A percentile compares a stretch with the other conserved stretches of the same genome.
These are phyloP conservation scores for Alternaria sp. DNA, from an alignment of 2,329 filamentous ascomycete species.

Conservation along the genomic window DNA sequence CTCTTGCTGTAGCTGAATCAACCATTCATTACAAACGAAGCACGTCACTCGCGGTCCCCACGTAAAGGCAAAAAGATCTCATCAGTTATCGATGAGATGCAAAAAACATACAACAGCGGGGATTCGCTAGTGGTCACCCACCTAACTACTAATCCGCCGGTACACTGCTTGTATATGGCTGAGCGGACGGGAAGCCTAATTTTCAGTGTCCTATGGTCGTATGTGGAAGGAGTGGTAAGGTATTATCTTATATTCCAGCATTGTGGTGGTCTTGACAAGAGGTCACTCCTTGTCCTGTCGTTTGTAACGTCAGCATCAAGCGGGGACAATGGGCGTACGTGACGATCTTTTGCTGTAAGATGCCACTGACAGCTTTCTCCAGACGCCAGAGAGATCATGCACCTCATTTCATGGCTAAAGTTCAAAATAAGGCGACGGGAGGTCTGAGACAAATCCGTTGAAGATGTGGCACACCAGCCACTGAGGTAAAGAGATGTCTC, in stretches of 20 bases:
- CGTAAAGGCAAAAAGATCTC: too few relatives aligned
- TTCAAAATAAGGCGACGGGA: slow-evolving; percentile 19
- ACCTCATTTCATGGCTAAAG: slow-evolving; percentile 18
- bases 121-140: too few relatives aligned
- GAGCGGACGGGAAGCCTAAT: neutral
- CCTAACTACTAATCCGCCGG: too few relatives aligned
- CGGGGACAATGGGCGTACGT: neutral
- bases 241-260: neutral
- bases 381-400: neutral
- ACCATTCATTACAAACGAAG: too few relatives aligned
- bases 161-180: too few relatives aligned
- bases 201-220: neutral
- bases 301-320: neutral
- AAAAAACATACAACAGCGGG: too few relatives aligned
- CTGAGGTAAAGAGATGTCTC: slow-evolving; percentile 27
- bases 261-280: accelerated
- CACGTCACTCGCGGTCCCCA: too few relatives aligned
- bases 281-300: neutral
- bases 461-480: slow-evolving; percentile 41
- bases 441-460: slow-evolving; percentile 38
- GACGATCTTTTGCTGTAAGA: neutral
- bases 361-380: neutral
- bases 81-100: too few relatives aligned
- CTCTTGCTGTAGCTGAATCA: too few relatives aligned
- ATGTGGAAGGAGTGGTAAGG: neutral